Evolutionary conservation across 768 basidiomycete species (phyloP).

Genomic region (Dendrothele bispora): DNA sequence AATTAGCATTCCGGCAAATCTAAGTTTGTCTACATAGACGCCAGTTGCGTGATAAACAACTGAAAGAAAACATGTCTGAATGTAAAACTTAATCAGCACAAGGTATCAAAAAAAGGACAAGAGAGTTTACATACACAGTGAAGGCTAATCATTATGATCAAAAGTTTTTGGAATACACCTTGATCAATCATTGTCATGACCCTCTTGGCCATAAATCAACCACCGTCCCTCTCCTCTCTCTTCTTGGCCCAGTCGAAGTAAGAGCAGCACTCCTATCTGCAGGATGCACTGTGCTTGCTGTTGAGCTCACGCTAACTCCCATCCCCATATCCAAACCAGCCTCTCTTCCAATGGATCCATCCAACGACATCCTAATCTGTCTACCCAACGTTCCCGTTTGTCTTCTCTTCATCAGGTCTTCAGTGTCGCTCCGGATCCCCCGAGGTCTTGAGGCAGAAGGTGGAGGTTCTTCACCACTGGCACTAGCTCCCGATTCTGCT

Average conservation of each 20-base stretch:
- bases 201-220: constrained; percentile 37
- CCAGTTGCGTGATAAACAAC: background rate
- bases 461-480: constrained; percentile 19
- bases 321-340: no score
- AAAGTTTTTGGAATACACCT: no score
- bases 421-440: constrained; percentile 36
- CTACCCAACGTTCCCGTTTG: constrained; percentile 37
- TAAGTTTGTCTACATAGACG: no score
- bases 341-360: constrained; percentile 40
- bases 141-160: background rate
- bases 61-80: background rate
- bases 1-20: constrained; percentile 1
- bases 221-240: constrained; percentile 48
- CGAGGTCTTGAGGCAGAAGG: constrained; percentile 12
- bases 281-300: constrained; percentile 28
- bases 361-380: constrained; percentile 43
- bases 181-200: no score
- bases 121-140: background rate
- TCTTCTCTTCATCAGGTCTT: constrained; percentile 47
- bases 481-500: constrained; percentile 24
- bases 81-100: background rate
- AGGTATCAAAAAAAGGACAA: background rate
- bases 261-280: constrained; percentile 41
- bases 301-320: no score
- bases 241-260: constrained; percentile 29